phyloP scores from a whole-genome alignment of 805 yeast genomes.

The Teunomyces stri region DNA sequence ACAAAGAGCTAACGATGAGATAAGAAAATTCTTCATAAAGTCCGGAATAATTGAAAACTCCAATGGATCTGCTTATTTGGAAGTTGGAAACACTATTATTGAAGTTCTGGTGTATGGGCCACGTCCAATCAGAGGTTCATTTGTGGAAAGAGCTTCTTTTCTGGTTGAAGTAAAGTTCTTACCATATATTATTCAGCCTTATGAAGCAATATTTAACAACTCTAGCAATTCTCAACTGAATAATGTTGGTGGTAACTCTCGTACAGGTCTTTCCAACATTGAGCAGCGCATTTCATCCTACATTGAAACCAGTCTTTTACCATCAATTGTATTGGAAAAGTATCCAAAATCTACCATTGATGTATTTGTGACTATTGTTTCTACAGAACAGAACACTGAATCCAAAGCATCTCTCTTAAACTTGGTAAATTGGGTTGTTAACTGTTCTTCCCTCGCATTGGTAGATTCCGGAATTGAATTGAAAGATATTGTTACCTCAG shows the following conservation, averaged over 20 bases:
- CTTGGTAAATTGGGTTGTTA: conserved; percentile 52
- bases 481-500: conserved; percentile 71
- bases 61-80: conserved; percentile 81
- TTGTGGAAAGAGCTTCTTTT: conserved; percentile 62
- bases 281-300: conserved; percentile 53
- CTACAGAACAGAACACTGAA: conserved; percentile 23
- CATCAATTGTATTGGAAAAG: conserved; percentile 57
- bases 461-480: conserved; percentile 84
- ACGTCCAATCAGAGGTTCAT: conserved; percentile 75
- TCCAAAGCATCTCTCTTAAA: conserved; percentile 32
- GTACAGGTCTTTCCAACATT: conserved; percentile 32
- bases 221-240: conserved; percentile 13
- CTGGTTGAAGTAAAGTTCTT: conserved; percentile 58
- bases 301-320: conserved; percentile 49
- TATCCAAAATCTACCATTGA: conserved; percentile 92
- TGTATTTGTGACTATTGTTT: conserved; percentile 65
- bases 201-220: conserved; percentile 26
- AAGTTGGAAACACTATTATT: conserved; percentile 58
- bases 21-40: conserved; percentile 51
- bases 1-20: conserved; percentile 18
- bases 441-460: conserved; percentile 68
- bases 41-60: conserved; percentile 68
- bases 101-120: conserved; percentile 85
- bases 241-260: conserved; percentile 19
- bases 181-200: conserved; percentile 46